phyloP scores from a whole-genome alignment of 2,329 filamentous ascomycete genomes.

The Aspergillus sp. region DNA sequence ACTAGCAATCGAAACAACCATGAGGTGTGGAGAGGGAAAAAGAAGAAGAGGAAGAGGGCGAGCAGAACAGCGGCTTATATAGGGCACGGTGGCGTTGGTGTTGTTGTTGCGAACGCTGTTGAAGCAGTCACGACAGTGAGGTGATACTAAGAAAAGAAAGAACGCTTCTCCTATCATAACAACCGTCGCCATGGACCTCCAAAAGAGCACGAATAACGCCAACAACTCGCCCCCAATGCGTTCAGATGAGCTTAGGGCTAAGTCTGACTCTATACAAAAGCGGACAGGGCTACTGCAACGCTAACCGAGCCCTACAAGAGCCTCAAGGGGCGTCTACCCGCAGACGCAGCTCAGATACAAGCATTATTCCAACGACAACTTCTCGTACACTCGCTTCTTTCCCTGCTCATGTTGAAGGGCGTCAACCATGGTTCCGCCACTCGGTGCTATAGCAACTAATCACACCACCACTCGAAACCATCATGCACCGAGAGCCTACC shows the following conservation, averaged over 20 bases:
- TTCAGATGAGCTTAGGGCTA: not conserved
- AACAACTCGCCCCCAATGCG: not conserved
- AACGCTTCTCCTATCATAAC: not conserved
- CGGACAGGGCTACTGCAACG: not conserved
- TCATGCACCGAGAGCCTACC: not conserved
- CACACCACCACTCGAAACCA: not conserved
- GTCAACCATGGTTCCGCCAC: not conserved
- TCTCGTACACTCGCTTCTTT: not conserved
- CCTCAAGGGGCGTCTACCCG: not conserved
- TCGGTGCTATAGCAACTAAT: not conserved
- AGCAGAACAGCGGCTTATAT: not conserved
- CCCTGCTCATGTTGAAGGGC: not conserved
- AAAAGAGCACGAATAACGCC: not conserved
- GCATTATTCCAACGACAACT: not conserved
- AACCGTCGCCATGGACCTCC: not conserved
- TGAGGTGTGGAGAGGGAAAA: constrained; percentile 12
- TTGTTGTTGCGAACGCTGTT: not conserved
- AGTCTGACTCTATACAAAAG: not conserved
- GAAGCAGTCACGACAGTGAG: not conserved
- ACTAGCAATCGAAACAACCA: constrained; percentile 20
- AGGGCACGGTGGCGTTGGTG: not conserved
- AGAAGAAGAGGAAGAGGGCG: constrained; percentile 5
- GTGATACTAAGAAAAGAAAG: not conserved
- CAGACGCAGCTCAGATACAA: not conserved
- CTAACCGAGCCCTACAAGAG: not conserved